Percentiles rank a stretch among this genome's conserved stretches.
Conservation (phyloP, 495 filamentous ascomycete species). For the Penicillium pancosmium region DNA sequence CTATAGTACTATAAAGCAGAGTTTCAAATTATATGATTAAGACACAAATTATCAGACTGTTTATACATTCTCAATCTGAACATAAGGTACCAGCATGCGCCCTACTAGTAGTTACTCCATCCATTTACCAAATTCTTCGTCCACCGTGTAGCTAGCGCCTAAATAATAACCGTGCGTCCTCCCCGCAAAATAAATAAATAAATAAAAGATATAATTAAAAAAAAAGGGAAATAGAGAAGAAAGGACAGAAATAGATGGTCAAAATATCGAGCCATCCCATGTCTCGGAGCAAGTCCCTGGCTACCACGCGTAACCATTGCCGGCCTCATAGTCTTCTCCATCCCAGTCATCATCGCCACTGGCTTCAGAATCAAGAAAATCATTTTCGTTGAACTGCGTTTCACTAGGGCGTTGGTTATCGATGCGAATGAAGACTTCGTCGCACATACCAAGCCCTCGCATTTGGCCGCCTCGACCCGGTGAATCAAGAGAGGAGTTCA, state of each 20-base stretch:
- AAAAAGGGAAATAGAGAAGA: too few relatives aligned
- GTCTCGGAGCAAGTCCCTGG: too few relatives aligned
- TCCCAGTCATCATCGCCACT: constrained; percentile 83
- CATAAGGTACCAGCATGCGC: background rate
- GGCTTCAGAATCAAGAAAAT: constrained; percentile 74
- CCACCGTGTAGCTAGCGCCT: too few relatives aligned
- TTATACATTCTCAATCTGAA: background rate
- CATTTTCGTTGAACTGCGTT: constrained; percentile 69
- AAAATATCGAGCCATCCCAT: background rate
- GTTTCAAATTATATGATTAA: background rate
- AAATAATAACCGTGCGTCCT: too few relatives aligned
- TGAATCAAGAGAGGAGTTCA: background rate
- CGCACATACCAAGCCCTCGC: constrained; percentile 73
- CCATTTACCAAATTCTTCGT: too few relatives aligned
- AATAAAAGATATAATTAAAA: too few relatives aligned
- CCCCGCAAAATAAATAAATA: too few relatives aligned
- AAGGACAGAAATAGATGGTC: background rate
- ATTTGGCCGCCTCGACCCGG: constrained; percentile 17
- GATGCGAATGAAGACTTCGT: constrained; percentile 75
- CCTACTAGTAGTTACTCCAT: too few relatives aligned
- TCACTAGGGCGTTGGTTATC: constrained; percentile 82
- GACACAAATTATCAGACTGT: background rate
- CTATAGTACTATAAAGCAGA: too few relatives aligned
- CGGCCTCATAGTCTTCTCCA: constrained; percentile 43
- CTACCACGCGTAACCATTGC: constrained; percentile 33